Base-by-base conservation (phyloP, 2,329 filamentous ascomycete species). In the Chrysosporium queenslandicum region DNA sequence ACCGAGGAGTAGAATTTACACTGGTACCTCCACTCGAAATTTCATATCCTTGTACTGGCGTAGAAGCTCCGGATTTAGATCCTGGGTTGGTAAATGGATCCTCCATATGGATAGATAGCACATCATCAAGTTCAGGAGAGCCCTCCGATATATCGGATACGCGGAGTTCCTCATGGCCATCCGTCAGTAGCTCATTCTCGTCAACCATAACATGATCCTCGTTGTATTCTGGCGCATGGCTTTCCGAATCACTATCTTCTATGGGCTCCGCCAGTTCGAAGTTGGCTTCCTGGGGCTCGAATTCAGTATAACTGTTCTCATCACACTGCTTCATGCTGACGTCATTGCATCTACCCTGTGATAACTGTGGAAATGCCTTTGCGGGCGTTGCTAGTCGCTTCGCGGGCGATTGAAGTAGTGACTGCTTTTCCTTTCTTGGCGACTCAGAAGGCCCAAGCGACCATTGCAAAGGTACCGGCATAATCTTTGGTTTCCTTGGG, bases 361-460 rank as follows among this genome's bases (percentile, higher is more conserved):
- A 23, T 3, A 16, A 9, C 11, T 37, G 41, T n/a, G 36, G 40
- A 18, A 29, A 41, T n/a, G 21, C 60, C 46, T 71, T 73, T 50
- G 68, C 66, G 0, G 71, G 68, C 3, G 70, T 69, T 7, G 61
- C 59, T 21, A 70, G 63, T 45, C 69, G 68, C 54, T 71, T 71
- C 1, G 72, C 71, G 6, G 73, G 72, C 46, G 69, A 73, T 55
- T 70, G 66, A 14, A 74, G 61, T 5, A 73, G 56, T 9, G 68
- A 70, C 9, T 59, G 50, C 50, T 65, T 58, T 21, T 60, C 59
- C 43, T 68, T 70, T 9, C 68, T 62, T 2, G 67, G 66, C 1
- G 69, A 64, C 1, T 65, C 60, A 2, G 61, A 61, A 16, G 63
- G 56, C 50, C 68, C 67, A 4, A 62, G 54, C 1, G 65, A 60